phyloP scores from a whole-genome alignment of 192 early-diverging fungal species.

The Rhizophagus sp. region DNA sequence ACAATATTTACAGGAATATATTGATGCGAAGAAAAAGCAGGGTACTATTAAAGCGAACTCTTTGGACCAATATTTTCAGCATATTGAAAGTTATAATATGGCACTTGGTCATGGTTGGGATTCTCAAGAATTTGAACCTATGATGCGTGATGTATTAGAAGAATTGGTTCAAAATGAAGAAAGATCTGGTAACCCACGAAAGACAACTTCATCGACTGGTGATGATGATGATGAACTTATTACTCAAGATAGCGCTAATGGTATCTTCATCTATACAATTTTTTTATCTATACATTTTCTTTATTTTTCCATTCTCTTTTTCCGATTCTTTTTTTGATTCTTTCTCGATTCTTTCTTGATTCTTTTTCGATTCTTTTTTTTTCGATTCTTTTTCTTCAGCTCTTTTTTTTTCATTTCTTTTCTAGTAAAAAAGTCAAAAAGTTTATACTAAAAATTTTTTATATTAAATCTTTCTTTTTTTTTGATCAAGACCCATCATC shows the following conservation, averaged over 20 bases:
- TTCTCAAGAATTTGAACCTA: slow-evolving; percentile 26
- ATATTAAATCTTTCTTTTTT: too few relatives aligned
- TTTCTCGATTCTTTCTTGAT: too few relatives aligned
- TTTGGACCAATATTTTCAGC: slow-evolving; percentile 31
- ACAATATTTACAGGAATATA: slow-evolving; percentile 31
- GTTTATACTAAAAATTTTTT: too few relatives aligned
- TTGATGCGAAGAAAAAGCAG: slow-evolving; percentile 25
- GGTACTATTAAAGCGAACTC: slow-evolving; percentile 28
- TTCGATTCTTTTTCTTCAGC: background rate
- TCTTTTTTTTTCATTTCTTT: background rate
- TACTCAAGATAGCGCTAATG: background rate
- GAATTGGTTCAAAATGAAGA: slow-evolving; percentile 19
- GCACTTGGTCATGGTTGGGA: slow-evolving; percentile 30
- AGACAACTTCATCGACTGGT: background rate
- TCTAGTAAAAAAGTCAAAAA: too few relatives aligned
- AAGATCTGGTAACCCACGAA: background rate
- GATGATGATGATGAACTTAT: slow-evolving; percentile 1
- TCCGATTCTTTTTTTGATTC: too few relatives aligned
- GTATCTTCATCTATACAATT: background rate
- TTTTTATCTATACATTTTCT: too few relatives aligned
- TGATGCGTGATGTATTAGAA: slow-evolving; percentile 32
- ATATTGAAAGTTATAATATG: slow-evolving; percentile 34
- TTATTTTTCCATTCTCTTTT: too few relatives aligned
- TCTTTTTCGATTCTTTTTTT: too few relatives aligned
- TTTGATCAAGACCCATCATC: background rate